Conservation (phyloP, 2,329 filamentous ascomycete genomes). For the Monilinia fructicola region DNA sequence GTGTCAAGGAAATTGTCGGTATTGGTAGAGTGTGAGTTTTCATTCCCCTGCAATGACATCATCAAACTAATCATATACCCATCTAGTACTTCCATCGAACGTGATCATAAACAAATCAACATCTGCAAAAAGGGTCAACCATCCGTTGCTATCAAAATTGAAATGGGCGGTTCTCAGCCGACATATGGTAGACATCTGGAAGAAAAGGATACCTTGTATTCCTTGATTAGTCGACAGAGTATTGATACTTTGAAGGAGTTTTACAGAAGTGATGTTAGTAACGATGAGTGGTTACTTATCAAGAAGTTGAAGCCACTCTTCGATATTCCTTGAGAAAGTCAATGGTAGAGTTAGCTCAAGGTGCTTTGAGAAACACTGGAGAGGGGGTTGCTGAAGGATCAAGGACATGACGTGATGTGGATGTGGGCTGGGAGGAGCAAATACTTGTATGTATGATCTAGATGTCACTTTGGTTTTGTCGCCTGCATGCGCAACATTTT, state of each 20-base stretch:
- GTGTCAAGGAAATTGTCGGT: constrained; percentile 77
- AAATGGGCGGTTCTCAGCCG: constrained; percentile 87
- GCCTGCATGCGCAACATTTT: neutral
- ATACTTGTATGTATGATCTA: constrained; percentile 3
- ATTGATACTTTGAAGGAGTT: constrained; percentile 97
- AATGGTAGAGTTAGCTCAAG: neutral
- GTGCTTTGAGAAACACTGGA: neutral
- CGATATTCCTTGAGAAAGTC: constrained; percentile 59
- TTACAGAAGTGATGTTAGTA: constrained; percentile 81
- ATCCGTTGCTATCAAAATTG: constrained; percentile 97
- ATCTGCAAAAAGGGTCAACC: constrained; percentile 95
- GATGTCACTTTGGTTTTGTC: neutral
- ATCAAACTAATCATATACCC: neutral
- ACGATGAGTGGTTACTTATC: constrained; percentile 93
- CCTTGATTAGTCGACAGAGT: constrained; percentile 77
- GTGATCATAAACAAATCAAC: constrained; percentile 92
- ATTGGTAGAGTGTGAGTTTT: constrained; percentile 72
- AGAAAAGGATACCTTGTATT: constrained; percentile 86
- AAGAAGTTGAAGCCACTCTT: constrained; percentile 94
- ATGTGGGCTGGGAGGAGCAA: neutral
- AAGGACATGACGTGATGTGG: neutral
- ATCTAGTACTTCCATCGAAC: constrained; percentile 87
- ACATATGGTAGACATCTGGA: constrained; percentile 93
- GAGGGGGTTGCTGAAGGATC: neutral
- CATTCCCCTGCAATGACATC: constrained; percentile 1